A percentile compares a stretch with the other conserved stretches of the same genome.
phyloP scores from a whole-genome alignment of 148 eudicot species.

The Heliamphora exappendiculata region DNA sequence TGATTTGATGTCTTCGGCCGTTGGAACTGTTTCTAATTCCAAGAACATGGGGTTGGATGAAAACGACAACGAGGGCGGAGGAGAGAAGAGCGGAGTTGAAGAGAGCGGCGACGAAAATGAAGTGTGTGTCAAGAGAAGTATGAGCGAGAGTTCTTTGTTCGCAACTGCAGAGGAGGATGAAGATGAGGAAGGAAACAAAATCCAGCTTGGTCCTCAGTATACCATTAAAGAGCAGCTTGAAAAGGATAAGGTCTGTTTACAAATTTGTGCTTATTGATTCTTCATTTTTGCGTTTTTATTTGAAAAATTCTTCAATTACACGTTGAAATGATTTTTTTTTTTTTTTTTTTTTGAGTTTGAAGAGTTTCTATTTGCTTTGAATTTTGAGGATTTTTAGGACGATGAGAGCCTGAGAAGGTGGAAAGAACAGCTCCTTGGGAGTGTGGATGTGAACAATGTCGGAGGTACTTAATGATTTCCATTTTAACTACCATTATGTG shows the following conservation, averaged over 20 bases:
- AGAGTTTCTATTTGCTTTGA: background rate
- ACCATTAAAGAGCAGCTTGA: slow-evolving; percentile 68
- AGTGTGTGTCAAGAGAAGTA: slow-evolving; percentile 20
- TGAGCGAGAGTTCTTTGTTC: slow-evolving; percentile 44
- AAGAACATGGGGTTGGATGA: slow-evolving; percentile 47
- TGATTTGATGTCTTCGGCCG: slow-evolving; percentile 26
- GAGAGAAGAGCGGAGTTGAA: slow-evolving; percentile 24
- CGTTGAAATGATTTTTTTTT: too few species aligned
- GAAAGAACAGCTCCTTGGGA: slow-evolving; percentile 81
- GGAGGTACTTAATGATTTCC: slow-evolving; percentile 44
- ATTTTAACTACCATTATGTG: background rate
- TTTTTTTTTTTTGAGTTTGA: background rate
- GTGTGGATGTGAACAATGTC: slow-evolving; percentile 53
- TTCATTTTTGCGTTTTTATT: background rate
- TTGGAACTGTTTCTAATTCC: slow-evolving; percentile 25
- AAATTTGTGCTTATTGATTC: background rate
- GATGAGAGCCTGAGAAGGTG: slow-evolving; percentile 89
- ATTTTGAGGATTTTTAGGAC: slow-evolving; percentile 39
- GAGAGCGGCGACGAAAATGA: slow-evolving; percentile 24
- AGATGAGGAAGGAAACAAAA: slow-evolving; percentile 34
- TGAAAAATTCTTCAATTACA: too few species aligned
- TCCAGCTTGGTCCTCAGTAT: slow-evolving; percentile 64
- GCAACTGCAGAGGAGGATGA: slow-evolving; percentile 70
- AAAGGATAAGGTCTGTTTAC: slow-evolving; percentile 60
- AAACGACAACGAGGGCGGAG: slow-evolving; percentile 29